Conservation (phyloP, 2,329 filamentous ascomycete species). For the Juglanconis sp. region DNA sequence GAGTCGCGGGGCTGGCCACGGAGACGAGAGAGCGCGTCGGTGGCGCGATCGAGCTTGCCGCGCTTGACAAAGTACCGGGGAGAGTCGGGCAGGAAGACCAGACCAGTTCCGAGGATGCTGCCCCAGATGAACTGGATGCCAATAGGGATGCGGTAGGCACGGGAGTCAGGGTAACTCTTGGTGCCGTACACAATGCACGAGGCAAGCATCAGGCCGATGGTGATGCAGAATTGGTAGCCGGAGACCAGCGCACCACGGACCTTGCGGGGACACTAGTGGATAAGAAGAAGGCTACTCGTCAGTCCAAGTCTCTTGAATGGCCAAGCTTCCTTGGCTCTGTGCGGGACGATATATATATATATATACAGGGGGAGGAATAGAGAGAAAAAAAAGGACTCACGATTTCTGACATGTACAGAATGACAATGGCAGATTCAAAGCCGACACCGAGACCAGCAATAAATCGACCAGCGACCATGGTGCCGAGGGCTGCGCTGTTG, state of each 20-base stretch:
- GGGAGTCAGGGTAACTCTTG: constrained; percentile 57
- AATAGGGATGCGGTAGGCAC: constrained; percentile 78
- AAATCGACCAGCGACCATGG: constrained; percentile 70
- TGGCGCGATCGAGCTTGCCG: constrained; percentile 64
- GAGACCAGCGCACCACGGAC: constrained; percentile 76
- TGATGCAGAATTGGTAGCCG: constrained; percentile 81
- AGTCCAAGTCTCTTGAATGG: background rate
- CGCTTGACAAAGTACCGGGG: constrained; percentile 84
- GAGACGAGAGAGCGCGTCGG: constrained; percentile 60
- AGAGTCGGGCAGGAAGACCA: constrained; percentile 77
- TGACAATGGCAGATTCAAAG: constrained; percentile 76
- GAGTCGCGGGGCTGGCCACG: constrained; percentile 73
- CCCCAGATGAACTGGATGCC: constrained; percentile 79
- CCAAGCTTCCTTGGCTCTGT: constrained; percentile 12
- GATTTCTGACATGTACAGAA: constrained; percentile 86
- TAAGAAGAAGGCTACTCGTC: constrained; percentile 19
- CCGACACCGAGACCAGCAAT: constrained; percentile 76
- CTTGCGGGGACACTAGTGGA: constrained; percentile 54
- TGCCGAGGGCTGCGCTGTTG: constrained; percentile 48
- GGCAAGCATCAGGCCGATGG: constrained; percentile 73
- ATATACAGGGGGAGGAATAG: too few relatives aligned
- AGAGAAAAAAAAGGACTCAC: constrained; percentile 29
- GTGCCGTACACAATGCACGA: constrained; percentile 72
- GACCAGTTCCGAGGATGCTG: constrained; percentile 67
- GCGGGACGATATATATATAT: too few relatives aligned